phyloP scores from a whole-genome alignment of 2,329 filamentous ascomycete genomes.

The Trichoderma koningii region DNA sequence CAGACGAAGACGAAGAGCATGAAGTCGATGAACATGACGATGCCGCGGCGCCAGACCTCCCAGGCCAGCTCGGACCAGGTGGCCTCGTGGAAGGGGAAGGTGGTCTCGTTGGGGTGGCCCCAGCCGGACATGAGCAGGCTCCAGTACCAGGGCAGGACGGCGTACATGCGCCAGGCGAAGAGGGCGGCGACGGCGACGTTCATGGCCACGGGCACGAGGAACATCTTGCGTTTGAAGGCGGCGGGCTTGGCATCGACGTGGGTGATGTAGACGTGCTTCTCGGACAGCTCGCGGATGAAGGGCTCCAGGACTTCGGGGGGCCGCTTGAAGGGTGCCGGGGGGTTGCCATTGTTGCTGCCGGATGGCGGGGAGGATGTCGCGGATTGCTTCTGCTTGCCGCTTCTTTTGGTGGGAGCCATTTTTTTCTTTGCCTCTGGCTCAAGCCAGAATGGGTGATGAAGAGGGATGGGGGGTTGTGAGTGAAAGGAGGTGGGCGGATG shows the following conservation, averaged over 20 bases:
- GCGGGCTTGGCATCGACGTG: conserved; percentile 75
- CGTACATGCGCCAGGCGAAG: conserved; percentile 68
- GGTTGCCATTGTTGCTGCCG: conserved; percentile 38
- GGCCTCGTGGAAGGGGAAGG: conserved; percentile 60
- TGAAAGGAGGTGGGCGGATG: neutral
- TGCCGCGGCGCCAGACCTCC: conserved; percentile 61
- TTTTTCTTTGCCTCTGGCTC: neutral
- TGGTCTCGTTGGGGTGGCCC: conserved; percentile 66
- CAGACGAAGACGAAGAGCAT: conserved; percentile 67
- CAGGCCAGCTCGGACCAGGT: conserved; percentile 58
- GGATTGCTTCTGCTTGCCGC: conserved; percentile 37
- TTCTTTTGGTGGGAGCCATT: conserved; percentile 42
- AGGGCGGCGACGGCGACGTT: conserved; percentile 68
- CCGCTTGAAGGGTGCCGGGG: conserved; percentile 67
- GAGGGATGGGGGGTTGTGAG: conserved; percentile 3
- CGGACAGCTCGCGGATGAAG: conserved; percentile 67
- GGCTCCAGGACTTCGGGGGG: conserved; percentile 64
- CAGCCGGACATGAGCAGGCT: conserved; percentile 64
- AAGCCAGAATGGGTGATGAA: neutral
- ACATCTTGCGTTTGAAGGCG: conserved; percentile 79
- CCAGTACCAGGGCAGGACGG: conserved; percentile 73
- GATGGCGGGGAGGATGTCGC: conserved; percentile 30
- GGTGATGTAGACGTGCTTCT: conserved; percentile 75
- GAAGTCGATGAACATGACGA: conserved; percentile 74
- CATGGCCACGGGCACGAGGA: conserved; percentile 74